Conservation (phyloP, 108 stramenopile species). For the Schizochytrium sp. region DNA sequence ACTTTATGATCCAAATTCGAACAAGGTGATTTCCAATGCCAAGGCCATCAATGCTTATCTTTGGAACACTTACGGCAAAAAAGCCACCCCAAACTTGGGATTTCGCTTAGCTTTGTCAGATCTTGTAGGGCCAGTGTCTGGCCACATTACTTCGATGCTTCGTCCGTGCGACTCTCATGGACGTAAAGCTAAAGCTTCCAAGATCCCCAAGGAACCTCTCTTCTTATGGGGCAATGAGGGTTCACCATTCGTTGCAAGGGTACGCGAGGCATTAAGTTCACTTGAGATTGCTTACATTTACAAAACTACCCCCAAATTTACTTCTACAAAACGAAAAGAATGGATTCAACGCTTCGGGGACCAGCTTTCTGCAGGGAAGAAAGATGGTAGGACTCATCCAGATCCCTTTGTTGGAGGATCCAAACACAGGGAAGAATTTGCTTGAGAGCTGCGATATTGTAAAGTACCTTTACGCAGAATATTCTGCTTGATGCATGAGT, state of each 20-base stretch:
- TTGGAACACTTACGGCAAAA: not conserved
- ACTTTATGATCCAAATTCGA: not conserved
- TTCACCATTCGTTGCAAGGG: slow-evolving; percentile 24
- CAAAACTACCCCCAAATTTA: slow-evolving; percentile 11
- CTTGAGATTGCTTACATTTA: slow-evolving; percentile 8
- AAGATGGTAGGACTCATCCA: slow-evolving; percentile 4
- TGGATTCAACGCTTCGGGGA: not conserved
- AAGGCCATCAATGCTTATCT: slow-evolving; percentile 1
- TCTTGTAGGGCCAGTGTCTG: not conserved
- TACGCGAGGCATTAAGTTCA: not conserved
- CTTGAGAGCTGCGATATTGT: slow-evolving; percentile 19
- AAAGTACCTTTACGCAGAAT: not conserved
- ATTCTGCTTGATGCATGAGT: not conserved
- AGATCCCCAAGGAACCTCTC: not conserved
- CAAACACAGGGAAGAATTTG: slow-evolving; percentile 5
- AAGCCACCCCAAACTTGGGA: not conserved
- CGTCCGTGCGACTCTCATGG: not conserved
- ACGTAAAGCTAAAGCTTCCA: not conserved
- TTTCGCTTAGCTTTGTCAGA: not conserved
- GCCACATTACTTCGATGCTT: not conserved
- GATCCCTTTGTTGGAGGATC: slow-evolving; percentile 1
- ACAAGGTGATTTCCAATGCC: slow-evolving; percentile 4
- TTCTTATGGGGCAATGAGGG: slow-evolving; percentile 9
- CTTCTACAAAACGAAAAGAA: slow-evolving; percentile 25
- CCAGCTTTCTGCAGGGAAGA: not conserved